Evolutionary conservation across 2,329 filamentous ascomycete species (phyloP).

Genomic region (Nigrograna mackinnonii): DNA sequence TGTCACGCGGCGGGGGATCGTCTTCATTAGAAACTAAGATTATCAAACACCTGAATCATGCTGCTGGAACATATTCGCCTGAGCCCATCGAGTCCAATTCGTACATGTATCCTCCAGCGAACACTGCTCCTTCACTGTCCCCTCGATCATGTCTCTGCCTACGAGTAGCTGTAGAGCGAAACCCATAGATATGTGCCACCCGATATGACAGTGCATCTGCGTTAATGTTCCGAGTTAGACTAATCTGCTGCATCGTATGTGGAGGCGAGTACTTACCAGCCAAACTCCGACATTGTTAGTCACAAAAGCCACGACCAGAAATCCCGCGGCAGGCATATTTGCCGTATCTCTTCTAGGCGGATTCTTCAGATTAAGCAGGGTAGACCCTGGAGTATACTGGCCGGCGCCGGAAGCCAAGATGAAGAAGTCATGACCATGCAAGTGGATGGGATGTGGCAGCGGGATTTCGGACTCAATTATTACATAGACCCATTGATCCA

Average conservation of each 20-base stretch:
- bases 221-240: neutral
- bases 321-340: constrained; percentile 11
- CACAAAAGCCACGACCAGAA: constrained; percentile 36
- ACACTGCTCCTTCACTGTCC: neutral
- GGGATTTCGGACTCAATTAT: constrained; percentile 39
- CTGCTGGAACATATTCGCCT: too few species aligned
- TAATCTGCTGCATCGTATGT: too few species aligned
- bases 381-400: constrained; percentile 15
- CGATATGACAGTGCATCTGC: constrained; percentile 31
- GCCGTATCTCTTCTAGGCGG: constrained; percentile 34
- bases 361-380: constrained; percentile 23
- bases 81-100: too few species aligned
- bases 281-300: constrained; percentile 36
- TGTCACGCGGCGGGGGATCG: too few species aligned
- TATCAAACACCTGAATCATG: too few species aligned
- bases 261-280: constrained; percentile 4
- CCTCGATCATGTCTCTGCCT: constrained; percentile 11
- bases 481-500: constrained; percentile 38
- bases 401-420: constrained; percentile 47
- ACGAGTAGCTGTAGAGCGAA: constrained; percentile 58
- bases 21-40: too few species aligned
- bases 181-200: constrained; percentile 26
- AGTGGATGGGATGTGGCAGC: constrained; percentile 41
- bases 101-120: too few species aligned
- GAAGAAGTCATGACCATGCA: constrained; percentile 59